These are phyloP conservation scores for Candida anutae DNA, from an alignment of 1,139 yeast genomes.

Conservation along the genomic window DNA sequence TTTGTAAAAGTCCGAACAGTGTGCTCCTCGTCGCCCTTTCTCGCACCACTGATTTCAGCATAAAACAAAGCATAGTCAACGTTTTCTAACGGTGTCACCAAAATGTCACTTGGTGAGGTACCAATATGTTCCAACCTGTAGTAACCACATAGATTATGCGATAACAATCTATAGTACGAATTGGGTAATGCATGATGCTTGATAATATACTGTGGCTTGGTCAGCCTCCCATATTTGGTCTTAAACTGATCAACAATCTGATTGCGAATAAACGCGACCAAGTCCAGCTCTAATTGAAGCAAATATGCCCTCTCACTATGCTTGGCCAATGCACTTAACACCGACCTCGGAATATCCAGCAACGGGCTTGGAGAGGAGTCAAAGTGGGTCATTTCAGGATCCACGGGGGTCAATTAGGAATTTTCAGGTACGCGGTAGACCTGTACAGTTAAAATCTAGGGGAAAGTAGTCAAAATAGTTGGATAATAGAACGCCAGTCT, in stretches of 20 bases:
- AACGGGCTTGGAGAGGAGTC: too few relatives aligned
- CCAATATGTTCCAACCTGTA: conserved; percentile 38
- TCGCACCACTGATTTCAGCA: too few relatives aligned
- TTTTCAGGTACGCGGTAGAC: too few relatives aligned
- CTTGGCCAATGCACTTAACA: conserved; percentile 33
- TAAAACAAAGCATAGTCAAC: too few relatives aligned
- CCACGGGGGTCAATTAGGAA: background rate
- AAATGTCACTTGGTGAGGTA: conserved; percentile 18
- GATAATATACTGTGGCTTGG: conserved; percentile 11
- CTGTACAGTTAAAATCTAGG: too few relatives aligned
- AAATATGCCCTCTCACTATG: conserved; percentile 46
- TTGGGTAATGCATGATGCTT: conserved; percentile 41
- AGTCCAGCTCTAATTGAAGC: conserved; percentile 43
- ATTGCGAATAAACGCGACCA: conserved; percentile 27
- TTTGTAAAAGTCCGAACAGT: too few relatives aligned
- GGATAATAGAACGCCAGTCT: too few relatives aligned
- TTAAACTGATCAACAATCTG: conserved; percentile 2
- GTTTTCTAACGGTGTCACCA: conserved; percentile 19
- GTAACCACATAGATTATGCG: conserved; percentile 65
- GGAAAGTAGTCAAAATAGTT: too few relatives aligned
- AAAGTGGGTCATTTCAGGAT: too few relatives aligned
- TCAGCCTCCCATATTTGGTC: too few relatives aligned
- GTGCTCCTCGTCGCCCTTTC: background rate
- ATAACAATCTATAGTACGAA: conserved; percentile 56
- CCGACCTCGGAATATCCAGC: conserved; percentile 7